A percentile compares a stretch with the other conserved stretches of the same genome.
These are phyloP conservation scores for Rhizoclosmatium sp. DNA, from an alignment of 192 early-diverging fungal genomes.

Conservation along the genomic window DNA sequence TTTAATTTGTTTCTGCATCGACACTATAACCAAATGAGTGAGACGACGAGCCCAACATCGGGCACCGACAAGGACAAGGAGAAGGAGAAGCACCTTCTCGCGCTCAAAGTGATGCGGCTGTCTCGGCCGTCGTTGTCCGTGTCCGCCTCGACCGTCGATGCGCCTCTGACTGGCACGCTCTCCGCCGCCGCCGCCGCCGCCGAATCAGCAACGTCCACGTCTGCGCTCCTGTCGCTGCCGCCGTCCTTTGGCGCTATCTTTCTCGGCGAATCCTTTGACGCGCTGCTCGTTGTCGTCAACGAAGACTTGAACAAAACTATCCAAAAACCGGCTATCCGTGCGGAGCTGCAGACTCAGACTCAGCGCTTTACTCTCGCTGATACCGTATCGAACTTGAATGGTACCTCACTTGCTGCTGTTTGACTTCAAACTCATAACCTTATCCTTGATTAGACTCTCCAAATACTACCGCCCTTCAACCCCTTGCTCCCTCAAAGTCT, in stretches of 20 bases:
- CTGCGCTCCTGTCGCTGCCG: slow-evolving; percentile 80
- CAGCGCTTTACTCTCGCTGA: slow-evolving; percentile 81
- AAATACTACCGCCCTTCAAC: slow-evolving; percentile 24
- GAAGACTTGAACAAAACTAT: slow-evolving; percentile 61
- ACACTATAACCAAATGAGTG: no score
- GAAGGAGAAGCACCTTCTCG: slow-evolving; percentile 68
- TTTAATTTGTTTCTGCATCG: no score
- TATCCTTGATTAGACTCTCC: no score
- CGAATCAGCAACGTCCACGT: slow-evolving; percentile 44
- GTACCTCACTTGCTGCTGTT: neutral
- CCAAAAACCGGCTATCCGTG: slow-evolving; percentile 73
- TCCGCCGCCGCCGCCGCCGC: neutral
- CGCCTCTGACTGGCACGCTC: neutral
- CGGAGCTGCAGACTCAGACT: slow-evolving; percentile 87
- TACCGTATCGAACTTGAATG: slow-evolving; percentile 45
- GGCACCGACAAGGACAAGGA: no score
- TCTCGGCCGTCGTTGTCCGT: slow-evolving; percentile 71
- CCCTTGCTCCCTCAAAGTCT: slow-evolving; percentile 70
- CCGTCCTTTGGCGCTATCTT: slow-evolving; percentile 91
- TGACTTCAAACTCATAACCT: no score
- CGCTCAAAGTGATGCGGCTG: slow-evolving; percentile 91
- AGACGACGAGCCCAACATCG: no score
- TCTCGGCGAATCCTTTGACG: slow-evolving; percentile 90
- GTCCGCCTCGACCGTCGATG: neutral
- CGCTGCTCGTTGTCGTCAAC: slow-evolving; percentile 90